A percentile compares a stretch with the other conserved stretches of the same genome.
phyloP scores from a whole-genome alignment of 345 rosid genomes.

The Bruguiera gymnorhiza region DNA sequence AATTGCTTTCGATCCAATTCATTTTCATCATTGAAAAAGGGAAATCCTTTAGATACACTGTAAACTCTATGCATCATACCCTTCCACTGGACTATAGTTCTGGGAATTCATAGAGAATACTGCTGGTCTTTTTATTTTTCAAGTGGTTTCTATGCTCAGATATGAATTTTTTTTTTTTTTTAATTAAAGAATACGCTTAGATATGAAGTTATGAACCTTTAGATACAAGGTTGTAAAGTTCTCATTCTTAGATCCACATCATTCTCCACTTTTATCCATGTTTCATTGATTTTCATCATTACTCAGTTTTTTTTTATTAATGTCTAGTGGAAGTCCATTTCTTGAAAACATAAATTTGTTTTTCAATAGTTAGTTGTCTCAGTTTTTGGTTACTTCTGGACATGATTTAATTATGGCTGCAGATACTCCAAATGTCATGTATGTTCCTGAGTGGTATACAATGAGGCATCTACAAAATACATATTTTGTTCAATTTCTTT shows the following conservation, averaged over 20 bases:
- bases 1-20: too few species aligned
- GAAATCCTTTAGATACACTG: too few species aligned
- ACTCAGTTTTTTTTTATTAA: not conserved
- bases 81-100: not conserved
- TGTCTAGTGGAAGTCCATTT: not conserved
- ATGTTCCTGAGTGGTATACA: not conserved
- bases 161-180: not conserved
- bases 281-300: not conserved
- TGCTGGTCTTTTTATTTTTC: not conserved
- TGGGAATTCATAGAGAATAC: not conserved
- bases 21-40: too few species aligned
- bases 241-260: not conserved
- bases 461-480: not conserved
- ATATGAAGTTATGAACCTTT: not conserved
- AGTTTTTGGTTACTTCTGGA: not conserved
- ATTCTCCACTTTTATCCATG: not conserved
- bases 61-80: too few species aligned
- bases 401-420: not conserved
- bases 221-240: not conserved
- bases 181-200: not conserved
- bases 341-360: not conserved
- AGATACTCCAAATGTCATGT: not conserved
- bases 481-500: not conserved
- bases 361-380: not conserved
- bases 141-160: not conserved